phyloP scores from a whole-genome alignment of 2,329 filamentous ascomycete genomes.

The Cladosporium colombiae region DNA sequence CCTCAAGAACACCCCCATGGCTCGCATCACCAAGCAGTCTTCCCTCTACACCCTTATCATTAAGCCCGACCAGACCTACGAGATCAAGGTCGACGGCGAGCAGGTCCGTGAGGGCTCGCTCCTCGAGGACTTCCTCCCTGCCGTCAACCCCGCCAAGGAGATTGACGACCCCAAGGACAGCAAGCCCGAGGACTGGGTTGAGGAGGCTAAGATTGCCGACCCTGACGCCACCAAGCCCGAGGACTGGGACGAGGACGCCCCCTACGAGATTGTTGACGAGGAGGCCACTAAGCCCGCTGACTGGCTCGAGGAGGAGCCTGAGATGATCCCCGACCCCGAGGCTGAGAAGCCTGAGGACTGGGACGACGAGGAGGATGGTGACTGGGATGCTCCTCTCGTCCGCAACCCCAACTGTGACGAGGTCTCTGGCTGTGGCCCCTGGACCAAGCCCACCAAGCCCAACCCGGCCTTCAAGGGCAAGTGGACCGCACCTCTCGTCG shows the following conservation, averaged over 20 bases:
- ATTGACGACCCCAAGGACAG: slow-evolving; percentile 91
- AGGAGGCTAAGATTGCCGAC: slow-evolving; percentile 86
- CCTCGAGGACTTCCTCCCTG: slow-evolving; percentile 85
- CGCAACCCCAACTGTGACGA: slow-evolving; percentile 96
- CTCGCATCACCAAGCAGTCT: slow-evolving; percentile 86
- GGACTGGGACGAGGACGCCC: slow-evolving; percentile 98
- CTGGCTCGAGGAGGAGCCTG: slow-evolving; percentile 90
- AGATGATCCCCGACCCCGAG: slow-evolving; percentile 84
- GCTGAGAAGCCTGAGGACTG: slow-evolving; percentile 98
- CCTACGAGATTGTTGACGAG: slow-evolving; percentile 93
- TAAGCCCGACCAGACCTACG: slow-evolving; percentile 92
- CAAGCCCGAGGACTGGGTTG: slow-evolving; percentile 96
- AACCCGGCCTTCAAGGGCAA: slow-evolving; percentile 99
- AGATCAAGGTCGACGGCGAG: slow-evolving; percentile 89
- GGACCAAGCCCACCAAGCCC: slow-evolving; percentile 87
- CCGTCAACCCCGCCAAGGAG: slow-evolving; percentile 94
- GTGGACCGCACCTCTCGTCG: slow-evolving; percentile 88
- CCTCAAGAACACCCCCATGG: slow-evolving; percentile 77
- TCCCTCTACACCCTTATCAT: slow-evolving; percentile 97
- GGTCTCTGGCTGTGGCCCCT: slow-evolving; percentile 88
- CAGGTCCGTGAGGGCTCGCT: slow-evolving; percentile 86
- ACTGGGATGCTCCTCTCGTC: slow-evolving; percentile 88
- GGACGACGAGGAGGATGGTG: slow-evolving; percentile 99
- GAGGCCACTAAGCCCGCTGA: slow-evolving; percentile 88
- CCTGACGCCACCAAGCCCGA: slow-evolving; percentile 94